Conservation (phyloP, 176 grass and related monocot species). For the Tuctoria greenei region DNA sequence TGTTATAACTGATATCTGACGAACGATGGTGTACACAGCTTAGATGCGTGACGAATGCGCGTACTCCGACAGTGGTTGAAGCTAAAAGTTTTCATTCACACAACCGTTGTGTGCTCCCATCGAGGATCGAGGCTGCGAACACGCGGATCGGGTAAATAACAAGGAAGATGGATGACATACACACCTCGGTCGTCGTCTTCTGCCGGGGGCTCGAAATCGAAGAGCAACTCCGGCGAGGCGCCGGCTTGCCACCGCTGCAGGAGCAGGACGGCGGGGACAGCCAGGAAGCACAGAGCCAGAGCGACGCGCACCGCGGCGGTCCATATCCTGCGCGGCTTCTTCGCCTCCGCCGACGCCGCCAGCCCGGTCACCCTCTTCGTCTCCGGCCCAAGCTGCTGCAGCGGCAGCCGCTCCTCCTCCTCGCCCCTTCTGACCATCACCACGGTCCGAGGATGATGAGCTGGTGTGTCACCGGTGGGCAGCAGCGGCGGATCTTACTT, state of each 20-base stretch:
- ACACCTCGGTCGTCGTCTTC: conserved; percentile 24
- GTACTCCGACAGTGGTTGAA: background rate
- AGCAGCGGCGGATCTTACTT: background rate
- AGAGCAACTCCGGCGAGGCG: conserved; percentile 36
- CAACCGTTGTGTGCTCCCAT: background rate
- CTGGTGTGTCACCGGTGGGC: background rate
- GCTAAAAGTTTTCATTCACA: background rate
- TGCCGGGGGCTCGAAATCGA: conserved; percentile 2
- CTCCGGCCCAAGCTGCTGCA: background rate
- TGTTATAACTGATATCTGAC: too few relatives aligned
- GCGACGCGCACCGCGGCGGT: background rate
- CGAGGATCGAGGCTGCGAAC: background rate
- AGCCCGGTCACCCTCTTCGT: background rate
- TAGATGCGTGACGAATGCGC: background rate
- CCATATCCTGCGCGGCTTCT: background rate
- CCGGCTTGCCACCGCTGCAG: conserved; percentile 40
- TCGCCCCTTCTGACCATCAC: background rate
- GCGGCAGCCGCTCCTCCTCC: conserved; percentile 10
- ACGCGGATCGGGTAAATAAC: background rate
- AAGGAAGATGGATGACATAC: background rate
- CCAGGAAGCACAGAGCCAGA: conserved; percentile 24
- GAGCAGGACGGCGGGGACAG: conserved; percentile 33
- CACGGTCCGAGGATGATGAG: background rate
- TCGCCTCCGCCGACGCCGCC: background rate
- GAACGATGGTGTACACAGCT: too few relatives aligned